A percentile compares a stretch with the other conserved stretches of the same genome.
Evolutionary conservation across 345 rosid species (phyloP).

Genomic region (Corymbia maculata): DNA sequence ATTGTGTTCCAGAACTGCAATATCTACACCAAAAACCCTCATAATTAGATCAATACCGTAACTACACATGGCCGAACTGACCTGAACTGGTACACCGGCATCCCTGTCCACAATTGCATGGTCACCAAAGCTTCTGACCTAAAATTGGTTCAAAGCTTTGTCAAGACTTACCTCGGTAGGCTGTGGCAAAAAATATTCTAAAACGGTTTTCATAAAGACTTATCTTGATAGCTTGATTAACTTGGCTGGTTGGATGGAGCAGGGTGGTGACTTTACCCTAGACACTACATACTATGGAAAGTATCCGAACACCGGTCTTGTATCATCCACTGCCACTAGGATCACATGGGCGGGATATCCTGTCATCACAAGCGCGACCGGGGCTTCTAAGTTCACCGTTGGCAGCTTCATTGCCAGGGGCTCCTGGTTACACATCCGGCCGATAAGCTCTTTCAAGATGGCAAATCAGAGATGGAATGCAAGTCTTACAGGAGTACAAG

Average conservation of each 20-base stretch:
- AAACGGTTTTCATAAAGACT: slow-evolving; percentile 37
- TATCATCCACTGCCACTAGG: slow-evolving; percentile 27
- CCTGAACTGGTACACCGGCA: slow-evolving; percentile 54
- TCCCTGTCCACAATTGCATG: slow-evolving; percentile 41
- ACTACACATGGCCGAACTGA: slow-evolving; percentile 56
- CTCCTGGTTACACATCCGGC: slow-evolving; percentile 48
- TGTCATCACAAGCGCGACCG: slow-evolving; percentile 25
- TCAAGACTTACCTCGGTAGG: slow-evolving; percentile 43
- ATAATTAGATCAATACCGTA: slow-evolving; percentile 22
- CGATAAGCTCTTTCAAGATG: not conserved
- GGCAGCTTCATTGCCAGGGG: slow-evolving; percentile 36
- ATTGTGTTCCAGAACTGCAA: slow-evolving; percentile 42
- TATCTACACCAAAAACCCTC: slow-evolving; percentile 41
- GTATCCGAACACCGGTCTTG: slow-evolving; percentile 40
- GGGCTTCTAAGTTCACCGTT: slow-evolving; percentile 43
- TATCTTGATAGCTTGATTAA: slow-evolving; percentile 42
- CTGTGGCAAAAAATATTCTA: slow-evolving; percentile 54
- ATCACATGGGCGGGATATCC: slow-evolving; percentile 42
- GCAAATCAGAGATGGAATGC: not conserved
- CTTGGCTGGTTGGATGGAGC: slow-evolving; percentile 48
- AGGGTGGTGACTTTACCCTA: slow-evolving; percentile 46
- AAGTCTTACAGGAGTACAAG: not conserved
- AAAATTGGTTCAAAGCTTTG: slow-evolving; percentile 30
- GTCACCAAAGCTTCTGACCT: slow-evolving; percentile 47
- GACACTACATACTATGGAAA: slow-evolving; percentile 40